Evolutionary conservation across 2,329 filamentous ascomycete genomes (phyloP).

Genomic region (Talaromyces atroroseus): DNA sequence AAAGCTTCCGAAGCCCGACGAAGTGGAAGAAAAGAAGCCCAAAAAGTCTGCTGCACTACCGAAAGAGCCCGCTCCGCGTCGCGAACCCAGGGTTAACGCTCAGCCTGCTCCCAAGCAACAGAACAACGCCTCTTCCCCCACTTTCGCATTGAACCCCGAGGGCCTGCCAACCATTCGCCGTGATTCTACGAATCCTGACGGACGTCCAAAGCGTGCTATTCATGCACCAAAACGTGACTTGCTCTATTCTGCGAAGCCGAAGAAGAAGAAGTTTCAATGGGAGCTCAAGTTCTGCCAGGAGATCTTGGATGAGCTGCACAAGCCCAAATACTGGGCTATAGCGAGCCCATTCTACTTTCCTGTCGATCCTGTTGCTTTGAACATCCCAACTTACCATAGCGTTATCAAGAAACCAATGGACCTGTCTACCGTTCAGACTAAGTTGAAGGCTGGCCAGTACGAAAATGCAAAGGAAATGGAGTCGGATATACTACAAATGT

Average conservation of each 20-base stretch:
- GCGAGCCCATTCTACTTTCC: slow-evolving; percentile 74
- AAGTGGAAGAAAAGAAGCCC: slow-evolving; percentile 58
- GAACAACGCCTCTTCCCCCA: slow-evolving; percentile 30
- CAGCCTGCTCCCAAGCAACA: slow-evolving; percentile 35
- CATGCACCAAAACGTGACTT: slow-evolving; percentile 89
- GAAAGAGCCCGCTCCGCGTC: slow-evolving; percentile 42
- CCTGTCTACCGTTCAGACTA: slow-evolving; percentile 70
- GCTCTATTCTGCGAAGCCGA: slow-evolving; percentile 81
- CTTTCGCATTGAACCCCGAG: slow-evolving; percentile 72
- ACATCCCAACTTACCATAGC: slow-evolving; percentile 88
- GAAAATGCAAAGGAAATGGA: slow-evolving; percentile 79
- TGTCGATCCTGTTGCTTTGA: slow-evolving; percentile 88
- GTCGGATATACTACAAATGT: slow-evolving; percentile 72
- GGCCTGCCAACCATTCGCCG: slow-evolving; percentile 78
- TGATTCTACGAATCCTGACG: slow-evolving; percentile 71
- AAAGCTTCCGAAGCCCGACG: slow-evolving; percentile 53
- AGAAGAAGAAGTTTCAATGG: slow-evolving; percentile 82
- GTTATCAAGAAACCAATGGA: slow-evolving; percentile 98
- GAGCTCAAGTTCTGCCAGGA: slow-evolving; percentile 88
- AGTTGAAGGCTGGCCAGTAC: slow-evolving; percentile 74
- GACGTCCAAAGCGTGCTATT: slow-evolving; percentile 86
- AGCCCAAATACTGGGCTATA: slow-evolving; percentile 61
- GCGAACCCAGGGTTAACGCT: slow-evolving; percentile 43
- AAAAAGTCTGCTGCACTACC: slow-evolving; percentile 35
- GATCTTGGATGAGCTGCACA: slow-evolving; percentile 70